Conservation (phyloP, 23 red algal genomes). For the Chondrus crispus region DNA sequence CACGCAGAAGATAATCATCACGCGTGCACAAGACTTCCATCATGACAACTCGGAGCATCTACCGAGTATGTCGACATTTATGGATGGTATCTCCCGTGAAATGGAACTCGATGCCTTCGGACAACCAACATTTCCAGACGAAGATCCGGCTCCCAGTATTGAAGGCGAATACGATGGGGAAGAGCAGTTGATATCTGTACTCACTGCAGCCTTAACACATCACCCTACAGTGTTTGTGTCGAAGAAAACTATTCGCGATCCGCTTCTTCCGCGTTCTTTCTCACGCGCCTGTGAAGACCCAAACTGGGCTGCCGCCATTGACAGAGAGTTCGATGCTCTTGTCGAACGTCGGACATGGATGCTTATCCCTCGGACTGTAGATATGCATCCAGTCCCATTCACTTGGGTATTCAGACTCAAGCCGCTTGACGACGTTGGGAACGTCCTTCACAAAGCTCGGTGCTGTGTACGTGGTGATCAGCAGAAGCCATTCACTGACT, state of each 20-base stretch:
- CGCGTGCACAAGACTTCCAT: neutral
- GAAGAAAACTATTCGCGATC: too few species aligned
- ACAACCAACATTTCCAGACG: too few species aligned
- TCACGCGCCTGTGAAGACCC: neutral
- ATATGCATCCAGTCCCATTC: conserved; percentile 10
- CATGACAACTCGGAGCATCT: too few species aligned
- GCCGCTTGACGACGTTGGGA: neutral
- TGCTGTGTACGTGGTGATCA: conserved; percentile 9
- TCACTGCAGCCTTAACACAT: too few species aligned
- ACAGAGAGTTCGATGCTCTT: neutral
- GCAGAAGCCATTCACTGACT: neutral
- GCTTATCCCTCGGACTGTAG: neutral
- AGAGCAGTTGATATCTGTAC: too few species aligned
- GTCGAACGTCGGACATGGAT: neutral
- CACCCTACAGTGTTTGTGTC: too few species aligned
- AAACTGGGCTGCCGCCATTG: neutral
- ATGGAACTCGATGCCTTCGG: too few species aligned
- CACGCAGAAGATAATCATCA: neutral
- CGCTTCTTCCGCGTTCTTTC: neutral
- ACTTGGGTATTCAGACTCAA: conserved; percentile 11
- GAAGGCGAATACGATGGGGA: too few species aligned
- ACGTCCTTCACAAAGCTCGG: conserved; percentile 2
- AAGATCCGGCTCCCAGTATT: too few species aligned
- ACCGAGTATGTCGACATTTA: too few species aligned
- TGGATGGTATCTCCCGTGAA: too few species aligned